phyloP scores from a whole-genome alignment of 163 green algal species.

The Chlamydomonas reinhardtii region DNA sequence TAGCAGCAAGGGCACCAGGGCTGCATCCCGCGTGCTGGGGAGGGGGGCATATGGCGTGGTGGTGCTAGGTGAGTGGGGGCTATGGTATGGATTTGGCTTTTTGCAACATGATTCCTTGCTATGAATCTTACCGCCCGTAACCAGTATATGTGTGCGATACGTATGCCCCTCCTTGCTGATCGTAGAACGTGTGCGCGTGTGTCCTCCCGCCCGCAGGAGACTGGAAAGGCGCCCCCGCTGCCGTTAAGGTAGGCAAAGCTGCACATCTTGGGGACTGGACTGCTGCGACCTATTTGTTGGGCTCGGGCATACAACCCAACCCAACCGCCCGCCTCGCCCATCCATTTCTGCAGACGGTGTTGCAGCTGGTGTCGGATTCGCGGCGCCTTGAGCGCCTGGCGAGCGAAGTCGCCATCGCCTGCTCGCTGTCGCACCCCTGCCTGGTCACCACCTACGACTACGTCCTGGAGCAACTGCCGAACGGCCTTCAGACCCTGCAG shows the following conservation, averaged over 20 bases:
- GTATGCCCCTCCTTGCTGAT: no score
- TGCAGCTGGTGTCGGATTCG: not conserved
- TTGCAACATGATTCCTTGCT: no score
- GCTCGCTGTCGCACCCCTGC: not conserved
- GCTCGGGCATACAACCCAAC: no score
- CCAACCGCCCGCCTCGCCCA: no score
- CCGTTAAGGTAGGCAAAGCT: not conserved
- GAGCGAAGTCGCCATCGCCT: not conserved
- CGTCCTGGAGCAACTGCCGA: not conserved
- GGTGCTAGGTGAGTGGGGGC: not conserved
- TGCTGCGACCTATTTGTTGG: no score
- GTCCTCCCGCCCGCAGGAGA: not conserved
- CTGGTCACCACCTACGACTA: constrained; percentile 6
- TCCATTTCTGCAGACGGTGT: not conserved
- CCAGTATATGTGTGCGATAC: no score
- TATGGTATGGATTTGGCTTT: no score
- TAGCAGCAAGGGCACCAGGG: no score
- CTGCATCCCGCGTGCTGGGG: not conserved
- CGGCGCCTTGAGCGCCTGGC: not conserved
- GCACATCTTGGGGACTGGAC: no score
- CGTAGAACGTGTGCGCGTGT: no score
- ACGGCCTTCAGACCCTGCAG: not conserved
- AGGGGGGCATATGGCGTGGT: not conserved
- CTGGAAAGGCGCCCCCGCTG: not conserved
- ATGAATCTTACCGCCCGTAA: no score